Conservation (phyloP, 1,139 yeast genomes). For the Arxiozyma slooffiae region DNA sequence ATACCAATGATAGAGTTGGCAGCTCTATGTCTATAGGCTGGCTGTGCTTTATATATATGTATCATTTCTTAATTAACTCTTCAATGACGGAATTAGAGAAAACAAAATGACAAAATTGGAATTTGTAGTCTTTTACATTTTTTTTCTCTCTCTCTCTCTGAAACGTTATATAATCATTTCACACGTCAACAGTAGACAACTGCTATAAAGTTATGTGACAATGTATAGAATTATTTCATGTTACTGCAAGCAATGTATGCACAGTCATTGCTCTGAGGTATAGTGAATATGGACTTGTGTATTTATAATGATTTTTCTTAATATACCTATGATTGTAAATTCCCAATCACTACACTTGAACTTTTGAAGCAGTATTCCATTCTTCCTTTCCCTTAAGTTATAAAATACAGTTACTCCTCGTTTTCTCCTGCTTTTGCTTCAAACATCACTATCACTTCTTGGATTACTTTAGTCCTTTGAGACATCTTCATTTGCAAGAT, state of each 20-base stretch:
- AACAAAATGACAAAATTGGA: not conserved
- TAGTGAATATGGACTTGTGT: not conserved
- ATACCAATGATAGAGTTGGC: not conserved
- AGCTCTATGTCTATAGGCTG: not conserved
- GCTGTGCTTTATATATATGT: no score
- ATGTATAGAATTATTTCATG: not conserved
- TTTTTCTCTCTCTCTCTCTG: not conserved
- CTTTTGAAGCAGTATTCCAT: not conserved
- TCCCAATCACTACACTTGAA: no score
- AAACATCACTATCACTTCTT: slow-evolving; percentile 32
- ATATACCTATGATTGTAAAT: no score
- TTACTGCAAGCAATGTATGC: not conserved
- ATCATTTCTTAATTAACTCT: not conserved
- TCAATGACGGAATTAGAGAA: not conserved
- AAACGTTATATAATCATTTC: not conserved
- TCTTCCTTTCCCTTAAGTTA: not conserved
- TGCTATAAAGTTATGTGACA: no score
- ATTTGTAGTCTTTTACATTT: not conserved
- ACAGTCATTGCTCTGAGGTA: not conserved
- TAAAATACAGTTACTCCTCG: not conserved
- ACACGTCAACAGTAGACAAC: not conserved
- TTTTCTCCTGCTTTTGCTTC: slow-evolving; percentile 29
- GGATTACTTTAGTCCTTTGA: slow-evolving; percentile 28
- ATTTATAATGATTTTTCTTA: no score
- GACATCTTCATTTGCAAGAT: slow-evolving; percentile 3